Percentiles rank a stretch among this genome's conserved stretches.
These are phyloP conservation scores for Coix lacrymajobi DNA, from an alignment of 176 grass and related monocot species.

Conservation along the genomic window DNA sequence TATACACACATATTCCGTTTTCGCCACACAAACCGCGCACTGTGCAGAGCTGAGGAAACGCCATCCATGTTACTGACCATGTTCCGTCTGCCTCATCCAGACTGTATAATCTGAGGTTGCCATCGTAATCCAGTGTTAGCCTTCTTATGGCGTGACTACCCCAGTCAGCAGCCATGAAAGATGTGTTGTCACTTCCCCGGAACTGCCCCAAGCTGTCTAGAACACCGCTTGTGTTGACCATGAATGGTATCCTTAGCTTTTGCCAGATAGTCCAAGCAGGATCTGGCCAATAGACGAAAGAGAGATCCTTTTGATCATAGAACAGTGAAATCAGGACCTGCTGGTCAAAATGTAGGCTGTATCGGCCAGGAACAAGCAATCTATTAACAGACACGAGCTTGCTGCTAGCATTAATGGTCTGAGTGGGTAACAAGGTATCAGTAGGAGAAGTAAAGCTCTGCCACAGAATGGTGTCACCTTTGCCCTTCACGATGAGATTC, in stretches of 20 bases:
- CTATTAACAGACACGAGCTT: conserved; percentile 31
- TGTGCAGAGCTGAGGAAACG: conserved; percentile 31
- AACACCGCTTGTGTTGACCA: not conserved
- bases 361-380: conserved; percentile 25
- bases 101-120: conserved; percentile 48
- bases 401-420: conserved; percentile 9
- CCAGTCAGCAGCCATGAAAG: conserved; percentile 31
- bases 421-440: conserved; percentile 42
- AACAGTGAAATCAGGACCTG: conserved; percentile 36
- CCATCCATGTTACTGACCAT: conserved; percentile 59
- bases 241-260: not conserved
- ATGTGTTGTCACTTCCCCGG: conserved; percentile 20
- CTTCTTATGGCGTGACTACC: conserved; percentile 17
- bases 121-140: conserved; percentile 46
- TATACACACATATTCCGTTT: conserved; percentile 56
- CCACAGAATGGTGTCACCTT: conserved; percentile 12
- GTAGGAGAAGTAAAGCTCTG: conserved; percentile 44
- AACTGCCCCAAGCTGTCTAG: conserved; percentile 21
- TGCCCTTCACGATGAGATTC: conserved; percentile 29
- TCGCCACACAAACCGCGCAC: conserved; percentile 40
- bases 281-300: conserved; percentile 44
- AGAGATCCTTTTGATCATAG: conserved; percentile 18
- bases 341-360: conserved; percentile 37
- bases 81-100: not conserved
- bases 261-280: not conserved